Evolutionary conservation across 306 rosid genomes (phyloP).

Genomic region (Datisca glomerata): DNA sequence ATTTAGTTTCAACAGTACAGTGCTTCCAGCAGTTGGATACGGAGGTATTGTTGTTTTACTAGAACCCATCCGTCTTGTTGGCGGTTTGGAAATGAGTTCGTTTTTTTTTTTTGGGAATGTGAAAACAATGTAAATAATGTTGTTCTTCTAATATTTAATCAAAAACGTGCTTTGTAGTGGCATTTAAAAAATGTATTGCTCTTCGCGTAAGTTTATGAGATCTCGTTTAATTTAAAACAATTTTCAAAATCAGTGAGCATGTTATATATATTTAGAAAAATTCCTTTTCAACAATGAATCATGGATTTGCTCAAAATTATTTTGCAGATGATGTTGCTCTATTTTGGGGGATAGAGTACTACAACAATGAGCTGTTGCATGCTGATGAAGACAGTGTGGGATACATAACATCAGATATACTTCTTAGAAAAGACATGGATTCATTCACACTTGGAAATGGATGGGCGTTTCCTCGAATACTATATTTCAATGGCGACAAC

Average conservation of each 20-base stretch:
- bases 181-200: too few relatives aligned
- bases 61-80: not conserved
- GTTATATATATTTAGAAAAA: not conserved
- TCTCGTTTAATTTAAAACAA: too few relatives aligned
- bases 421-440: constrained; percentile 38
- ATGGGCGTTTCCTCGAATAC: constrained; percentile 67
- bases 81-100: not conserved
- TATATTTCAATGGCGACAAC: constrained; percentile 68
- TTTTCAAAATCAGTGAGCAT: not conserved
- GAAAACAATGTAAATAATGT: too few relatives aligned
- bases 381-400: constrained; percentile 25
- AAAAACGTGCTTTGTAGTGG: too few relatives aligned
- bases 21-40: constrained; percentile 34
- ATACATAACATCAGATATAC: constrained; percentile 43
- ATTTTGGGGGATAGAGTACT: constrained; percentile 60
- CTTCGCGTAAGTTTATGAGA: too few relatives aligned
- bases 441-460: constrained; percentile 57
- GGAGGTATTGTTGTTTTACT: constrained; percentile 28
- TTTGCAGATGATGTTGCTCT: constrained; percentile 61
- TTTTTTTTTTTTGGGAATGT: not conserved
- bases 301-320: constrained; percentile 26
- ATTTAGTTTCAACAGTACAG: constrained; percentile 53
- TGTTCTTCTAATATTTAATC: too few relatives aligned
- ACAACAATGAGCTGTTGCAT: constrained; percentile 36
- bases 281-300: not conserved